Conservation (phyloP, 208 protist genomes). For the Trypanosomatidae sp. region DNA sequence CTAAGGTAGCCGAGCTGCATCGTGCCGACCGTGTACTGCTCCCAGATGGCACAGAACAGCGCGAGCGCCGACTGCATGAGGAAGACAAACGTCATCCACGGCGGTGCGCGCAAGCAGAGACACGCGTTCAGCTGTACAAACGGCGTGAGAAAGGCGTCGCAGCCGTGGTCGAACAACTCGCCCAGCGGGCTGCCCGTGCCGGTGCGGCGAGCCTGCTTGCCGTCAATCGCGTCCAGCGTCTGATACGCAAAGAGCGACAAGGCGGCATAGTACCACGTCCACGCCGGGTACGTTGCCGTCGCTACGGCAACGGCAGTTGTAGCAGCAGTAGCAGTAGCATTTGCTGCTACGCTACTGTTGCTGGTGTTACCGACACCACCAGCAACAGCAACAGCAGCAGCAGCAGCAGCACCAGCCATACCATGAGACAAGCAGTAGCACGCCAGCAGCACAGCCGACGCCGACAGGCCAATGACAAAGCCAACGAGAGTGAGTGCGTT, state of each 20-base stretch:
- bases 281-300: slow-evolving; percentile 69
- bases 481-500: slow-evolving; percentile 82
- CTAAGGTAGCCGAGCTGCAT: slow-evolving; percentile 84
- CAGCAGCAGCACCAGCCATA: too few relatives aligned
- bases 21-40: slow-evolving; percentile 86
- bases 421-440: slow-evolving; percentile 34
- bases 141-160: slow-evolving; percentile 79
- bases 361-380: not conserved
- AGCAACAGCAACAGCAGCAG: too few relatives aligned
- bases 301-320: too few relatives aligned
- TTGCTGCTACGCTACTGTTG: too few relatives aligned
- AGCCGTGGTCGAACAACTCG: slow-evolving; percentile 95
- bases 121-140: slow-evolving; percentile 54
- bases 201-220: slow-evolving; percentile 92
- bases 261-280: slow-evolving; percentile 73
- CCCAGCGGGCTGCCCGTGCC: slow-evolving; percentile 84
- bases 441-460: slow-evolving; percentile 28
- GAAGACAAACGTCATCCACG: slow-evolving; percentile 29
- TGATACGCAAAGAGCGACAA: slow-evolving; percentile 76
- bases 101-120: slow-evolving; percentile 21
- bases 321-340: too few relatives aligned
- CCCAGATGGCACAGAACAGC: slow-evolving; percentile 72
- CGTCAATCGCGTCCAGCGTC: slow-evolving; percentile 93
- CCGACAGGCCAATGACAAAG: slow-evolving; percentile 65
- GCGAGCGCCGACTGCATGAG: slow-evolving; percentile 28